Conservation (phyloP, 306 rosid genomes). For the Fragaria ananassa region DNA sequence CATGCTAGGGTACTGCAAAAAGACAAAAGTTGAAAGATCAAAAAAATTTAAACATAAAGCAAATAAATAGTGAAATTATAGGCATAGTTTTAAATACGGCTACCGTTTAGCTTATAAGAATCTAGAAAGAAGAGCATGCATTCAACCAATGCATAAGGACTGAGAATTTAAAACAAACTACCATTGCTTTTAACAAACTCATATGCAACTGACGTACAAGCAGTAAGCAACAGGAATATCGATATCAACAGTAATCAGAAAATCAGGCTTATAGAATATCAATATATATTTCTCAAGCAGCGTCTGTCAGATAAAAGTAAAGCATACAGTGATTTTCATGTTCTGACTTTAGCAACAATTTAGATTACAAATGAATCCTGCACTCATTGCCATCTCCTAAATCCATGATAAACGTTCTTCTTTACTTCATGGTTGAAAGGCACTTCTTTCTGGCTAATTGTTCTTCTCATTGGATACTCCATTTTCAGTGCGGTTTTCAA, state of each 20-base stretch:
- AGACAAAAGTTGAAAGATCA: background rate
- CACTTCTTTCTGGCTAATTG: slow-evolving; percentile 23
- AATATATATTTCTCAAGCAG: slow-evolving; percentile 23
- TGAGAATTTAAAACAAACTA: background rate
- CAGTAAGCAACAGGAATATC: slow-evolving; percentile 9
- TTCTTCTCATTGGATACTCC: slow-evolving; percentile 66
- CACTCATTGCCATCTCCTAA: slow-evolving; percentile 34
- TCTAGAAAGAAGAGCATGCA: background rate
- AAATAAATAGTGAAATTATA: background rate
- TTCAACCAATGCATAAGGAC: background rate
- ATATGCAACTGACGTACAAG: background rate
- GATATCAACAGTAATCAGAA: slow-evolving; percentile 12
- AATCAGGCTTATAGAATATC: slow-evolving; percentile 23
- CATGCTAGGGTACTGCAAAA: background rate
- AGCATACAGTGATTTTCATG: slow-evolving; percentile 37
- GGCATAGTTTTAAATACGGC: slow-evolving; percentile 6
- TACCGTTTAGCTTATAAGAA: background rate
- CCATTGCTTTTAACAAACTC: background rate
- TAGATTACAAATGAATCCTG: slow-evolving; percentile 36
- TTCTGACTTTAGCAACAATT: slow-evolving; percentile 27
- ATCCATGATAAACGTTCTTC: background rate
- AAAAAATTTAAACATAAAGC: background rate
- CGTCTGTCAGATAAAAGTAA: slow-evolving; percentile 26
- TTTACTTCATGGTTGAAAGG: slow-evolving; percentile 1
- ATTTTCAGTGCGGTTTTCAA: slow-evolving; percentile 65